phyloP scores from a whole-genome alignment of 768 basidiomycete species.

The Auriscalpium vulgare region DNA sequence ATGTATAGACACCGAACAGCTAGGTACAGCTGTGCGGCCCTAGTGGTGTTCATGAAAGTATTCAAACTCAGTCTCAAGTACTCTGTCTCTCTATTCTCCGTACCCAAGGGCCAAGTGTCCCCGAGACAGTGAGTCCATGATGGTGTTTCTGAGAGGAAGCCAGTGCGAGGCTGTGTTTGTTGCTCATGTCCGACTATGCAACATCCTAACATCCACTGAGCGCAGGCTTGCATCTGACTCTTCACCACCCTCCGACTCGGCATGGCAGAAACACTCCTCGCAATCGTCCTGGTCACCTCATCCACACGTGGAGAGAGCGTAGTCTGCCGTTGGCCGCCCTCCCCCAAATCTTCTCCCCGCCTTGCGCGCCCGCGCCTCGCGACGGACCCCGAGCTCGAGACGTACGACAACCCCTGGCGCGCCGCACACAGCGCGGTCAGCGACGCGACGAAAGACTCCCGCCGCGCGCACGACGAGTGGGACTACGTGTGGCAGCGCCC shows the following conservation, averaged over 20 bases:
- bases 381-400: conserved; percentile 34
- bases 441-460: conserved; percentile 17
- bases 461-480: conserved; percentile 22
- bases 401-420: conserved; percentile 69
- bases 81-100: too few relatives aligned
- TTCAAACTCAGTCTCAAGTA: too few relatives aligned
- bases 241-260: neutral
- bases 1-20: too few relatives aligned
- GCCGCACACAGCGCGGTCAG: conserved; percentile 46
- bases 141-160: too few relatives aligned
- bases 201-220: too few relatives aligned
- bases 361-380: conserved; percentile 63
- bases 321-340: conserved; percentile 82
- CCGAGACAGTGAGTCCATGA: too few relatives aligned
- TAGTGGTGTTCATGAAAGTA: too few relatives aligned
- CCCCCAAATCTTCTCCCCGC: conserved; percentile 53
- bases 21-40: too few relatives aligned
- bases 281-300: conserved; percentile 75
- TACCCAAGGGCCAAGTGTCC: too few relatives aligned
- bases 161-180: too few relatives aligned
- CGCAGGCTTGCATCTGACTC: neutral
- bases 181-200: too few relatives aligned
- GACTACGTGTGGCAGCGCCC: conserved; percentile 64
- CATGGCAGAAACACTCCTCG: conserved; percentile 76
- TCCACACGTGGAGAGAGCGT: conserved; percentile 75